A percentile compares a stretch with the other conserved stretches of the same genome.
Evolutionary conservation across 1,284 basidiomycete genomes (phyloP).

Genomic region (Cutaneotrichosporon sp.): DNA sequence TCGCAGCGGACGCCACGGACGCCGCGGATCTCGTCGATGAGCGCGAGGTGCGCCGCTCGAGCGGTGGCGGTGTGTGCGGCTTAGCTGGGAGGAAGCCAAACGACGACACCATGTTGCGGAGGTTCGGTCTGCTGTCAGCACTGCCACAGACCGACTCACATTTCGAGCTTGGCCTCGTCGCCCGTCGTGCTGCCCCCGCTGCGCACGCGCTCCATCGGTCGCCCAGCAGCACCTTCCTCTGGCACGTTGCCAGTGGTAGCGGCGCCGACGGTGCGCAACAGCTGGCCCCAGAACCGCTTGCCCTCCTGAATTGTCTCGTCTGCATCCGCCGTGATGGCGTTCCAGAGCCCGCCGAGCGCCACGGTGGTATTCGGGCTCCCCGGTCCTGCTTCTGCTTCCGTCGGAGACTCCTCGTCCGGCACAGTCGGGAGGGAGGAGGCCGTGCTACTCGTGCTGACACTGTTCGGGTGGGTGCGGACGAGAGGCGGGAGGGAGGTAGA

Average conservation of each 20-base stretch:
- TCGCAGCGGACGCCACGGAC: not conserved
- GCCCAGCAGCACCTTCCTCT: not conserved
- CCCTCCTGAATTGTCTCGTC: slow-evolving; percentile 32
- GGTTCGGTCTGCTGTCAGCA: not conserved
- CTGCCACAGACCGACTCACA: not conserved
- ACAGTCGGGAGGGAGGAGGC: slow-evolving; percentile 11
- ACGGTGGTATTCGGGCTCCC: not conserved
- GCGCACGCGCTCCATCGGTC: not conserved
- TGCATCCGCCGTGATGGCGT: slow-evolving; percentile 14
- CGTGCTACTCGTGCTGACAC: not conserved
- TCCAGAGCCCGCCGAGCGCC: slow-evolving; percentile 4
- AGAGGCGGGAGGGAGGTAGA: not conserved
- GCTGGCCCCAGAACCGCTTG: slow-evolving; percentile 44
- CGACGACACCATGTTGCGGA: not conserved
- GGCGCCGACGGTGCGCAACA: slow-evolving; percentile 45
- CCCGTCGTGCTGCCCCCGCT: not conserved
- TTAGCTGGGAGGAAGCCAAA: not conserved
- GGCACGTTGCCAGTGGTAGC: slow-evolving; percentile 46
- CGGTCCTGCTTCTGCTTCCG: too few relatives aligned
- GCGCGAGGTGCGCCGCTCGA: slow-evolving; percentile 2
- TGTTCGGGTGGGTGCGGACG: slow-evolving; percentile 1
- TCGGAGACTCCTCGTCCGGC: slow-evolving; percentile 9
- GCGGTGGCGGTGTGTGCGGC: not conserved
- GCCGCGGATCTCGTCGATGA: not conserved
- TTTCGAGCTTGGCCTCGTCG: not conserved